Evolutionary conservation across 2,329 filamentous ascomycete species (phyloP), one percentile per base, ranked within the genome.

Genomic region (Fusarium succisae): DNA sequence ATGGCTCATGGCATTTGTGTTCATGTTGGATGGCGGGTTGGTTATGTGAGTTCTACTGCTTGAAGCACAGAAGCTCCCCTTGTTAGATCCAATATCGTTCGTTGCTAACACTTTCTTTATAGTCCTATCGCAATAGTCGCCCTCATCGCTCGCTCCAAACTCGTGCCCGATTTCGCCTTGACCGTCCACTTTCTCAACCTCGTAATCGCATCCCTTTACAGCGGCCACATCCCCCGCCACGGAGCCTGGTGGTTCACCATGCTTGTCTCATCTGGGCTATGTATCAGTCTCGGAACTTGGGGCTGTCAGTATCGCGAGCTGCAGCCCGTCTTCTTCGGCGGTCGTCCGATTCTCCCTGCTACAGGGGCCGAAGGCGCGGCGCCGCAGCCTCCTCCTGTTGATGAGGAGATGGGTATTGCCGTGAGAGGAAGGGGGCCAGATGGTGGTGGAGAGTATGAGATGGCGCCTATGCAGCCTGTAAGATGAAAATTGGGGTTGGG

Each of bases 111-210:
- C 26, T 32, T 8, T 57, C 26, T 32, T 8, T 56, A 22, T 26
- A 98, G 96, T 80, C 91, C 94, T 47, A 90, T 97, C 66, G 93
- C 94, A 47, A 92, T 98, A 66, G 90, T 98, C 57, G 84, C 96
- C 61, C 86, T 98, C 66, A 91, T 99, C 76, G 91, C 92, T 26
- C 94, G 96, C 71, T 96, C 93, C 54, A 98, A 98, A 82, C 92
- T 98, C 69, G 93, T 98, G 57, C 94, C 94, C 76, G 96, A 99
- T 84, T 99, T 98, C 82, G 94, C 94, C 38, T 86, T 98, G 30
- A 98, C 96, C 6, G 89, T 98, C 24, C 94, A 97, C 84, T 89
- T 93, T 81, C 86, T 98, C 47, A 94, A 98, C 81, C 89, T 98
- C 60, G 73, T 96, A 78, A 83, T 94, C 78, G 93, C 94, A 35